Conservation (phyloP, 2,329 filamentous ascomycete species). For the Colletotrichum eleusines region DNA sequence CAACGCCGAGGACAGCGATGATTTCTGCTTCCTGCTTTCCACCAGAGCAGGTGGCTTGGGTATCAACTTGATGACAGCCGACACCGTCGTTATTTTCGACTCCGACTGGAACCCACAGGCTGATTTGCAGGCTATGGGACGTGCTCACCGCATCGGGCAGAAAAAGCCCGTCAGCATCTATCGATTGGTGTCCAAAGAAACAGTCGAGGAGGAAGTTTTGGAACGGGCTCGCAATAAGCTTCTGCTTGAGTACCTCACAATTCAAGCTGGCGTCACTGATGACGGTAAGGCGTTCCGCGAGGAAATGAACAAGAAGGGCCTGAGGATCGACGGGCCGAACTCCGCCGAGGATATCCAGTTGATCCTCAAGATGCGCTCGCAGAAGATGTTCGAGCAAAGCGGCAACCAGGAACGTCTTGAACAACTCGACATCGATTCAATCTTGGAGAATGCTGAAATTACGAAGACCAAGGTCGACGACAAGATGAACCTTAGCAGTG, state of each 20-base stretch:
- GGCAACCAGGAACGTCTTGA: slow-evolving; percentile 97
- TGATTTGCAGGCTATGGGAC: slow-evolving; percentile 97
- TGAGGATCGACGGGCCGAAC: slow-evolving; percentile 82
- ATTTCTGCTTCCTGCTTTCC: slow-evolving; percentile 96
- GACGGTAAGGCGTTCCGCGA: slow-evolving; percentile 84
- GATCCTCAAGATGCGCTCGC: slow-evolving; percentile 97
- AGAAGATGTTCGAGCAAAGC: slow-evolving; percentile 98
- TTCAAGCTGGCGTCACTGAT: slow-evolving; percentile 95
- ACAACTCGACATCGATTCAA: slow-evolving; percentile 96
- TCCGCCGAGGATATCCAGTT: slow-evolving; percentile 95
- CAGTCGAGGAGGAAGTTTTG: slow-evolving; percentile 96
- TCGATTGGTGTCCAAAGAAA: slow-evolving; percentile 96
- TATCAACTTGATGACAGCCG: slow-evolving; percentile 98
- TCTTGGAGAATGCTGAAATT: slow-evolving; percentile 95
- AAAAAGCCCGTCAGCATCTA: slow-evolving; percentile 97
- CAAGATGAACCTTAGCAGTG: slow-evolving; percentile 90
- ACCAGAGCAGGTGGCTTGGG: slow-evolving; percentile 97
- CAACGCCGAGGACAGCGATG: slow-evolving; percentile 94
- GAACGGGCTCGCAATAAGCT: slow-evolving; percentile 98
- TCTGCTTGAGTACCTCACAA: slow-evolving; percentile 96
- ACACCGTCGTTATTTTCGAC: slow-evolving; percentile 97
- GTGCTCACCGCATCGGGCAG: slow-evolving; percentile 97
- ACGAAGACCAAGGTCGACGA: slow-evolving; percentile 97
- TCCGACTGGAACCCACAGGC: slow-evolving; percentile 99
- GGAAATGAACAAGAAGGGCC: slow-evolving; percentile 82